Conservation (phyloP, 148 eudicot species). For the Arctostaphylos glauca region DNA sequence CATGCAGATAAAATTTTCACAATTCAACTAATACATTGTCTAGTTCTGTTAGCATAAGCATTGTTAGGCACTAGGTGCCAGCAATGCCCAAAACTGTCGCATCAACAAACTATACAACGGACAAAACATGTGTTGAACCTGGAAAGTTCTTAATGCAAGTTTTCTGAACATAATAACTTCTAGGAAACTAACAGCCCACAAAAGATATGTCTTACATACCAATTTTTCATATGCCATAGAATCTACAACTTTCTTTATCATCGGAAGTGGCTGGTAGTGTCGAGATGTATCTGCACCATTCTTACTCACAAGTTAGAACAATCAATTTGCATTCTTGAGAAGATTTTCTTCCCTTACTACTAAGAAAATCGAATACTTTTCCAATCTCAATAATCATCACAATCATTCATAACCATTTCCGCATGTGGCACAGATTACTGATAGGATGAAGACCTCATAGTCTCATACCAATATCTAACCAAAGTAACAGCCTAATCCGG, state of each 20-base stretch:
- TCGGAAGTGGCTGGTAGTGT: constrained; percentile 70
- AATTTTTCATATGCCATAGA: constrained; percentile 92
- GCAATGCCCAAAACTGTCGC: not conserved
- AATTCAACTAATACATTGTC: not conserved
- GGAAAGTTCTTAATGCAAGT: constrained; percentile 4
- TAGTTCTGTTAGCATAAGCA: not conserved
- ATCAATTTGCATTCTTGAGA: not conserved
- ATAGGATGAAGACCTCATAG: not conserved
- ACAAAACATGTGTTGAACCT: not conserved
- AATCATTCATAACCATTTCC: not conserved
- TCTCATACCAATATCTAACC: no score
- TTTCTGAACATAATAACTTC: not conserved
- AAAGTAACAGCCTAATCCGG: not conserved
- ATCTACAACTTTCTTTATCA: constrained; percentile 85
- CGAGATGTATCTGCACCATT: constrained; percentile 80
- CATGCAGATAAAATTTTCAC: not conserved
- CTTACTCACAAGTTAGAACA: constrained; percentile 14
- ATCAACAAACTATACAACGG: not conserved
- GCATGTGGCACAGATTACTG: not conserved
- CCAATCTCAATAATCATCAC: not conserved
- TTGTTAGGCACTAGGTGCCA: not conserved
- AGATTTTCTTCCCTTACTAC: not conserved
- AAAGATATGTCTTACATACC: constrained; percentile 41
- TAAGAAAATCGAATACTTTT: not conserved
- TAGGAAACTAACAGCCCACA: not conserved